phyloP scores from a whole-genome alignment of 2,329 filamentous ascomycete genomes.

The Aspergillus amoenus region DNA sequence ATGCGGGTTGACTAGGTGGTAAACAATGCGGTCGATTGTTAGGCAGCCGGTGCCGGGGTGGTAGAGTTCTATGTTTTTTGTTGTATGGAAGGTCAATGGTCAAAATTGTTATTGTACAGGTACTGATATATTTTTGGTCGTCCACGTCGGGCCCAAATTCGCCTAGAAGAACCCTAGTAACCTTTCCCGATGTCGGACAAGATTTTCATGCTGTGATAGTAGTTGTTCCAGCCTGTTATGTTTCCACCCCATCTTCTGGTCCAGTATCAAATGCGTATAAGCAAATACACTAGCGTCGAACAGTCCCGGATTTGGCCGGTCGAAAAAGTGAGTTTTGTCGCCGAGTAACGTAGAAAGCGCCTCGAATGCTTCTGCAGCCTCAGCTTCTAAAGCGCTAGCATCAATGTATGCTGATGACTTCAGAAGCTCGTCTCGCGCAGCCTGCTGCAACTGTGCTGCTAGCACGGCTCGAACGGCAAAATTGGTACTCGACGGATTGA shows the following conservation, averaged over 20 bases:
- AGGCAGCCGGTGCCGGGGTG: conserved; percentile 3
- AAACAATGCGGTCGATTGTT: background rate
- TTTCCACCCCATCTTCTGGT: conserved; percentile 63
- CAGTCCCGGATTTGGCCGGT: conserved; percentile 58
- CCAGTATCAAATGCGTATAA: conserved; percentile 79
- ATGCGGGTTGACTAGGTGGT: conserved; percentile 19
- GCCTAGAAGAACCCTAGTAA: conserved; percentile 54
- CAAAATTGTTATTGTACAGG: conserved; percentile 17
- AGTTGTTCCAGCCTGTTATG: conserved; percentile 60
- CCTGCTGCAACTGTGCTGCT: conserved; percentile 65
- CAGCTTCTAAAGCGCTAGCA: conserved; percentile 56
- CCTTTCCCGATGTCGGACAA: conserved; percentile 65
- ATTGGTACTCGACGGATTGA: conserved; percentile 61
- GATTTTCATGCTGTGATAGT: conserved; percentile 57
- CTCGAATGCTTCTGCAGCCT: conserved; percentile 62
- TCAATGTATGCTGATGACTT: conserved; percentile 58
- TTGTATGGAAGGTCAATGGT: background rate
- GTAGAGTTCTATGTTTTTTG: background rate
- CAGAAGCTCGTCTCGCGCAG: conserved; percentile 72
- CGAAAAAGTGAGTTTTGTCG: conserved; percentile 62
- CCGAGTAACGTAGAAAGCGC: conserved; percentile 62
- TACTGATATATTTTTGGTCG: background rate
- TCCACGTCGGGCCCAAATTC: background rate
- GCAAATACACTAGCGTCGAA: conserved; percentile 91
- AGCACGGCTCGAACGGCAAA: conserved; percentile 63